phyloP scores from a whole-genome alignment of 140 eudicot genomes.

The Cichorium intybus region DNA sequence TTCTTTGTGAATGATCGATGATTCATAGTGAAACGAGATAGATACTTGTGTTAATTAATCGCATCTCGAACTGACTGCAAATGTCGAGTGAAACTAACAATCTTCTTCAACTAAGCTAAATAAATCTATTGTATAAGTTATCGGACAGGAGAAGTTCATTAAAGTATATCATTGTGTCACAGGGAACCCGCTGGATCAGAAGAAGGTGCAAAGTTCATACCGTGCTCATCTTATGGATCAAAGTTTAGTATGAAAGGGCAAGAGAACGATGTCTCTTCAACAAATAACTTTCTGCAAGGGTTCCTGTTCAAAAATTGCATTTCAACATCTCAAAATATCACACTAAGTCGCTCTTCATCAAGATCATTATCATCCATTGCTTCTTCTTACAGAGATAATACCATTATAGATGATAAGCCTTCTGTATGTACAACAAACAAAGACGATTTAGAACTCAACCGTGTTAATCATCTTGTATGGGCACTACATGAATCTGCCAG shows the following conservation, averaged over 20 bases:
- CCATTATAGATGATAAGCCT: slow-evolving; percentile 34
- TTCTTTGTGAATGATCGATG: not conserved
- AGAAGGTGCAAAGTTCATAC: slow-evolving; percentile 32
- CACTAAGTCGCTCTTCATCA: slow-evolving; percentile 32
- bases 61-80: not conserved
- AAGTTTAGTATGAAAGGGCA: slow-evolving; percentile 29
- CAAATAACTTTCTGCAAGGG: slow-evolving; percentile 31
- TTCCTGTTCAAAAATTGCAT: slow-evolving; percentile 15
- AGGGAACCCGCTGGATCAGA: slow-evolving; percentile 49
- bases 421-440: slow-evolving; percentile 18
- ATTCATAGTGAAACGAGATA: slow-evolving; percentile 1
- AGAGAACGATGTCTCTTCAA: too few relatives aligned
- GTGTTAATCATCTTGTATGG: slow-evolving; percentile 63
- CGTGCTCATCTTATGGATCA: slow-evolving; percentile 25
- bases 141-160: too few relatives aligned
- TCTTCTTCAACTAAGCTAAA: not conserved
- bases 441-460: slow-evolving; percentile 43
- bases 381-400: slow-evolving; percentile 35
- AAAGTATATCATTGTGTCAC: too few relatives aligned
- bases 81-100: not conserved
- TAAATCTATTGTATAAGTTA: not conserved
- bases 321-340: slow-evolving; percentile 16
- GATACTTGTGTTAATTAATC: not conserved
- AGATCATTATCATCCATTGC: slow-evolving; percentile 41
- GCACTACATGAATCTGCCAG: slow-evolving; percentile 71